A percentile compares a stretch with the other conserved stretches of the same genome.
These are phyloP conservation scores for Candida hispaniensis DNA, from an alignment of 805 yeast genomes.

Conservation along the genomic window DNA sequence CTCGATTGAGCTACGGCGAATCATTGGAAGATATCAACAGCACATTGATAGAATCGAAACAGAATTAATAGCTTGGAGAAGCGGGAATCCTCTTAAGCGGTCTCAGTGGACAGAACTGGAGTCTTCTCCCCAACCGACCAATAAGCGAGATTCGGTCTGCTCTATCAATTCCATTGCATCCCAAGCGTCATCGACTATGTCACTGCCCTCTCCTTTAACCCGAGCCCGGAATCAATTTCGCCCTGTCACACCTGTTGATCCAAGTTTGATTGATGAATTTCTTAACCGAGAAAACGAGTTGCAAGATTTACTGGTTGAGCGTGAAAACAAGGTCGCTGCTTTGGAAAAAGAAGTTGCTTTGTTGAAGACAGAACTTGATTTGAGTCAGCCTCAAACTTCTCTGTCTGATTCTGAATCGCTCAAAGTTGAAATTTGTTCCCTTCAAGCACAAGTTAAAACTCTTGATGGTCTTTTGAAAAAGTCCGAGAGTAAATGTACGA, in stretches of 20 bases:
- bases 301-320: conserved; percentile 26
- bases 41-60: conserved; percentile 35
- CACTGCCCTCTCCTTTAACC: too few species aligned
- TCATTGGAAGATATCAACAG: conserved; percentile 29
- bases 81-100: conserved; percentile 26
- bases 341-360: conserved; percentile 19
- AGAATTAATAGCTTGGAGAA: conserved; percentile 33
- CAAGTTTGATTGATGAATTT: conserved; percentile 20
- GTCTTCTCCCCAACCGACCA: background rate
- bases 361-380: conserved; percentile 17
- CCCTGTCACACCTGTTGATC: conserved; percentile 1
- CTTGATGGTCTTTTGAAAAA: too few species aligned
- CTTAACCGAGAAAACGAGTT: conserved; percentile 27
- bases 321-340: conserved; percentile 21
- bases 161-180: too few species aligned
- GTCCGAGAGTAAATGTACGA: too few species aligned
- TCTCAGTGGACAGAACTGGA: conserved; percentile 22
- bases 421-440: too few species aligned
- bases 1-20: conserved; percentile 36
- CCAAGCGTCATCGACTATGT: too few species aligned
- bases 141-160: conserved; percentile 1
- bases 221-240: too few species aligned
- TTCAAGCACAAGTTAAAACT: too few species aligned
- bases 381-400: too few species aligned
- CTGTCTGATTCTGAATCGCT: too few species aligned